Evolutionary conservation across 768 basidiomycete species (phyloP).

Genomic region (Serendipita indica): DNA sequence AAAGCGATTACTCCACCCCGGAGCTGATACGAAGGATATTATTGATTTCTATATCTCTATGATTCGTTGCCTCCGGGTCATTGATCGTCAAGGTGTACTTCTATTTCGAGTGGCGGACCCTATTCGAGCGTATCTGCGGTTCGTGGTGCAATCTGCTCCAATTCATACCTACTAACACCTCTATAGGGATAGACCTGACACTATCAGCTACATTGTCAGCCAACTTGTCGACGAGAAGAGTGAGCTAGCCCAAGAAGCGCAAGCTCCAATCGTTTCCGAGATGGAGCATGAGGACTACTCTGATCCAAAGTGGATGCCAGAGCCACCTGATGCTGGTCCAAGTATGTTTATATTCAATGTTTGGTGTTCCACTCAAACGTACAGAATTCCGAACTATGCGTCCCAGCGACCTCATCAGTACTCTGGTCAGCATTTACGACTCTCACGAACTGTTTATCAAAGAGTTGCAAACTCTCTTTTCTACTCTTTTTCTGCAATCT

Average conservation of each 20-base stretch:
- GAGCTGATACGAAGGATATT: constrained; percentile 86
- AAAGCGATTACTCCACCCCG: constrained; percentile 84
- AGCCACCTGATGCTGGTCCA: constrained; percentile 91
- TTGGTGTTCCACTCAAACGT: neutral
- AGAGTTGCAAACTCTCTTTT: constrained; percentile 83
- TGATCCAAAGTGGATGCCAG: constrained; percentile 90
- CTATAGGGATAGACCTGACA: constrained; percentile 69
- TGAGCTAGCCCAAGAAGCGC: constrained; percentile 55
- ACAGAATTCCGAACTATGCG: constrained; percentile 84
- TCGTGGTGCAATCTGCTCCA: constrained; percentile 13
- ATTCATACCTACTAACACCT: neutral
- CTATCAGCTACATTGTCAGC: constrained; percentile 85
- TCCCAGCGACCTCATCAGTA: constrained; percentile 86
- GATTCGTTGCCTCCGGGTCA: constrained; percentile 74
- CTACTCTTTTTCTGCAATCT: constrained; percentile 68
- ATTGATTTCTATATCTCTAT: constrained; percentile 81
- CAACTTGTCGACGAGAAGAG: constrained; percentile 76
- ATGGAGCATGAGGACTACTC: constrained; percentile 53
- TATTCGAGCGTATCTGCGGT: constrained; percentile 80
- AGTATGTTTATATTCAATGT: constrained; percentile 31
- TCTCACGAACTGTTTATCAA: constrained; percentile 93
- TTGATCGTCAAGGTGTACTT: constrained; percentile 87
- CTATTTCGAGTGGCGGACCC: constrained; percentile 90
- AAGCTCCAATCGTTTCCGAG: constrained; percentile 24
- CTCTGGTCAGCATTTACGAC: constrained; percentile 93